Base-by-base conservation (phyloP, 495 filamentous ascomycete species). In the Hypoxylon perforatum region DNA sequence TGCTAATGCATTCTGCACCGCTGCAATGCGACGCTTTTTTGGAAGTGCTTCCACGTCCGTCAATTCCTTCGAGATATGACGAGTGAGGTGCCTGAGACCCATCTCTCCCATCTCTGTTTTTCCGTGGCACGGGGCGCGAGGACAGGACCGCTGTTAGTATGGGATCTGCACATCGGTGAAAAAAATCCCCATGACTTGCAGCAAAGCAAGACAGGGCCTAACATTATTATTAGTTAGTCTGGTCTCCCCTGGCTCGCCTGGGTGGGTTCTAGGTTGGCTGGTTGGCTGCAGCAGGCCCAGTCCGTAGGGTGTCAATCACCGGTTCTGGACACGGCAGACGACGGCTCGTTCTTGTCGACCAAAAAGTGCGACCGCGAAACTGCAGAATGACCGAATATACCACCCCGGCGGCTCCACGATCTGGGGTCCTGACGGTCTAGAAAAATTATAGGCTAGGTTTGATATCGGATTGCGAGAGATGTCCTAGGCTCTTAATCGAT, bases 151-250 rank as follows among this genome's bases (percentile, higher is more conserved):
- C 49, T 51, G 49, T 52, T 64, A 33, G 66, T 50, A 56, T 61
- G 46, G 46, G 65, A 69, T 69, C 61, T 64, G 61, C 66, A 57
- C 49, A 49, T 64, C 61, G 66, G 66, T 64, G 66, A 64, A 69
- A 64, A 69, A 69, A 64, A 64, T 21, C 48, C 61, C 66, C 66
- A 64, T 69, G 66, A 69, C 66, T 69, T 69, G 66, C 66, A 69
- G 66, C 12, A 61, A 44, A 46, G 25, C 36, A 39, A 52, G 33
- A 51, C 39, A 48, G 65, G 60, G 60, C 46, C 59, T 28, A 18
- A 64, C 18, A 61, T 64, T 69, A 64, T 69, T 63, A 69, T 60
- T 69, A 63, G 59, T 57, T 56, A 45, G 59, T 17, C 12, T 53
- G 22, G 55, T 49, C 54, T 42, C 38, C 39, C n/a, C n/a, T n/a